Evolutionary conservation across 257 asterid species (phyloP).

Genomic region (Verbena officinalis): DNA sequence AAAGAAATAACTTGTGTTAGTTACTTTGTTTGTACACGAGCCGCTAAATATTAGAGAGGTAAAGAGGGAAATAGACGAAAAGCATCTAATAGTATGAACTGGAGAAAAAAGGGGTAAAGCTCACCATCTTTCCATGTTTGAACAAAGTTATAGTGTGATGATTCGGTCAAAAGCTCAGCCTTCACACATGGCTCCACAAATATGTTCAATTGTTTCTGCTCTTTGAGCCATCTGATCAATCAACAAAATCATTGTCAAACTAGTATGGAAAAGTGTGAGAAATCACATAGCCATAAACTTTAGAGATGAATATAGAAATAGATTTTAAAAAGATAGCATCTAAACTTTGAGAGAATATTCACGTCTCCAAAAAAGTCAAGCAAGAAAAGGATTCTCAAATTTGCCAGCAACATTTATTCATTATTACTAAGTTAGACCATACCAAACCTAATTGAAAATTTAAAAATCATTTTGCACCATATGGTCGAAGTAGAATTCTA

Average conservation of each 20-base stretch:
- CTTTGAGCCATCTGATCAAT: constrained; percentile 77
- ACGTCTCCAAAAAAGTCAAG: too few relatives aligned
- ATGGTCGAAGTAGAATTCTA: constrained; percentile 29
- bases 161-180: constrained; percentile 74
- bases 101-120: constrained; percentile 19
- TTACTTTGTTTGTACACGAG: background rate
- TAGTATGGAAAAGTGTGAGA: background rate
- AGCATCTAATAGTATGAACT: background rate
- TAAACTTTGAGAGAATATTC: too few relatives aligned
- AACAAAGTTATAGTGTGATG: constrained; percentile 67
- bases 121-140: constrained; percentile 83
- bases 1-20: constrained; percentile 8
- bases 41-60: constrained; percentile 8
- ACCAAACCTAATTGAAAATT: background rate
- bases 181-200: constrained; percentile 86
- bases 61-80: background rate
- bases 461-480: constrained; percentile 43
- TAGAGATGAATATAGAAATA: background rate
- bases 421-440: background rate
- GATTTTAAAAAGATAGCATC: background rate
- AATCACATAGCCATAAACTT: background rate
- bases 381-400: constrained; percentile 9
- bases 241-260: constrained; percentile 19
- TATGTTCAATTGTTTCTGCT: constrained; percentile 64
- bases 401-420: constrained; percentile 5